Evolutionary conservation across 805 yeast genomes (phyloP), one percentile per base, ranked within the genome.

Genomic region (Aciculoconidium aculeatum): DNA sequence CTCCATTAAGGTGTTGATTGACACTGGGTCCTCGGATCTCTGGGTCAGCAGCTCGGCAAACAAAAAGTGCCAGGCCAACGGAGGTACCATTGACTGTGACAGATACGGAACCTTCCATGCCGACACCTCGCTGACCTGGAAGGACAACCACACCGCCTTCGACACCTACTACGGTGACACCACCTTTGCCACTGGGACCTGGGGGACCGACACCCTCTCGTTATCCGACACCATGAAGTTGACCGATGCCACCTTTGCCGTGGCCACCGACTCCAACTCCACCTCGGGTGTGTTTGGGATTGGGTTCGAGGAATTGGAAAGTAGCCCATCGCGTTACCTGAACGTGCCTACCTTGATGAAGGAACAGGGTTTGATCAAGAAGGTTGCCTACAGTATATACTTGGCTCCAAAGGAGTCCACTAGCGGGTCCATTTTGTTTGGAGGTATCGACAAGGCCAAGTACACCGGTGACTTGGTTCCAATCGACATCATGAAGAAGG

Each of bases 11-110:
- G 74, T 80, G 7, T 49, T 77, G 21, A 48, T 81, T n/a, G 92
- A 81, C 45, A 81, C 88, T 1, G 92, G 90, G 3, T 79, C 87
- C 0, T 69, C 83, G 0, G 90, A 81, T 49, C 54, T 82, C 13
- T 80, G 85, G 84, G 72, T 80, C 13, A 37, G 37, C 19, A 20
- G 33, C 5, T 6, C 32, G 7, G 32, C 40, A 11, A 51, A 47
- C 35, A 42, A 51, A 3, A 40, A 48, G n/a, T 50, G 58, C 32
- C 7, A 19, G 3, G 18, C 38, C 16, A 40, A 47, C 33, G 55
- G 53, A 11, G 55, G 55, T 4, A 21, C 27, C 2, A 35, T 55
- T 25, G 36, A 44, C 28, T 45, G 55, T 31, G 39, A 30, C 14
- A 27, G 34, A 16, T 33, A 34, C 26, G 53, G 51, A 12, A 40